A percentile compares a stretch with the other conserved stretches of the same genome.
These are phyloP conservation scores for Vitis rupestris DNA, from an alignment of 164 flowering plant species.

Conservation along the genomic window DNA sequence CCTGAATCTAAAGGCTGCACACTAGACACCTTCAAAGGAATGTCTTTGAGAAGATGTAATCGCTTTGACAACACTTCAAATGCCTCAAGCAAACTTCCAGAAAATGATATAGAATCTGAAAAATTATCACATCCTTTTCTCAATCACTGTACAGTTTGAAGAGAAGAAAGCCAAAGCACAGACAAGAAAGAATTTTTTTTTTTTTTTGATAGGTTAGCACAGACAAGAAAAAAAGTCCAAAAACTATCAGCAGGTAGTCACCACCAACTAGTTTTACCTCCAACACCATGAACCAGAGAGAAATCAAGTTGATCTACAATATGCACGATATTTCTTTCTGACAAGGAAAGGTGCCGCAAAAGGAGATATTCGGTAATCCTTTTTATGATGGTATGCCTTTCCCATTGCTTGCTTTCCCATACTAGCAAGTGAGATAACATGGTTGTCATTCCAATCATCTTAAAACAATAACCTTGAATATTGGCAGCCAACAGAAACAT, in stretches of 20 bases:
- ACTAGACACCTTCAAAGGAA: conserved; percentile 80
- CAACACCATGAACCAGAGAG: conserved; percentile 53
- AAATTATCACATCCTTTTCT: conserved; percentile 1
- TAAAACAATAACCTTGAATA: not conserved
- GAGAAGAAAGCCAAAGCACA: not conserved
- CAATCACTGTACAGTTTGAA: not conserved
- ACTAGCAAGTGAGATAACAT: conserved; percentile 35
- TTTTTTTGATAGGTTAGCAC: not conserved
- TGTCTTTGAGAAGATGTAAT: conserved; percentile 60
- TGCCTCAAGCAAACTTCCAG: conserved; percentile 55
- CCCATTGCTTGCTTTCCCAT: conserved; percentile 79
- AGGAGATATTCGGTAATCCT: conserved; percentile 67
- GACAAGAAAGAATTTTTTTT: no score
- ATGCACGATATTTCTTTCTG: conserved; percentile 45
- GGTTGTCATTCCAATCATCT: conserved; percentile 9
- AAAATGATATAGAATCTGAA: conserved; percentile 73
- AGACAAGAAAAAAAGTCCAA: not conserved
- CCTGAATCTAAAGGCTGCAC: conserved; percentile 94
- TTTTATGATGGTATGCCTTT: conserved; percentile 73
- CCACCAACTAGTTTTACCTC: conserved; percentile 36
- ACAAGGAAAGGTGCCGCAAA: conserved; percentile 64
- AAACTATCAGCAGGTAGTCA: not conserved
- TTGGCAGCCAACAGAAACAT: conserved; percentile 6
- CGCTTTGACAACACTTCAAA: conserved; percentile 70
- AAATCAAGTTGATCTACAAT: conserved; percentile 87